Base-by-base conservation (phyloP, 306 rosid species). In the Dalbergia cultrata region DNA sequence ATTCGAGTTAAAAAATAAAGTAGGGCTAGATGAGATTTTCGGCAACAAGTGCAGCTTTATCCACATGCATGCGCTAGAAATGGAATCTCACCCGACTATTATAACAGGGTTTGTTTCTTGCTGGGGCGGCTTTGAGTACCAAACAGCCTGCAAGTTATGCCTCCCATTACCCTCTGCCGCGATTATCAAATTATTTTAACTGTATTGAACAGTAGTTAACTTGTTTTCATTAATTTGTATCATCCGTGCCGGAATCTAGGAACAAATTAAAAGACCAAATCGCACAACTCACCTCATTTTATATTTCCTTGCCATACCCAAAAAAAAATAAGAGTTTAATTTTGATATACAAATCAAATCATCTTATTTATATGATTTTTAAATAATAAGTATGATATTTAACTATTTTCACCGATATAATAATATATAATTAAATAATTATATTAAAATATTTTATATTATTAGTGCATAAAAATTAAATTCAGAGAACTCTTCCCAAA, bases 21-120 rank as follows among this genome's bases (percentile, higher is more conserved):
- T n/a, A 54, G 82, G 14, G 45, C 35, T 17, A 6, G 56, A 7
- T 4, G 44, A 63, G 53, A 57, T 58, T 31, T 74, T 74, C 5
- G 60, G 66, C 71, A 41, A 47, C 76, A 77, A 43, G 21, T 13
- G n/a, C 47, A 53, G 58, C 75, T 76, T 56, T 77, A 34, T 56
- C 39, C 62, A 45, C 83, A 47, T 64, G 83, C 67, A 72, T 47
- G 72, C 17, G 75, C 50, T 72, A 57, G 57, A 77, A 77, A 64
- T 3, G 50, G 80, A 66, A 83, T 67, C 26, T 16, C 16, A 52
- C 9, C 13, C 10, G 4, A 64, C 3, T 72, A 66, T 83, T 57
- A 21, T 19, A 45, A n/a, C 10, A 0, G 5, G 9, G 10, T 41
- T 82, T 62, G 63, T 62, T 82, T 35, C 19, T 53, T 63, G 60